phyloP scores from a whole-genome alignment of 306 rosid genomes.

The Malus orientalis region DNA sequence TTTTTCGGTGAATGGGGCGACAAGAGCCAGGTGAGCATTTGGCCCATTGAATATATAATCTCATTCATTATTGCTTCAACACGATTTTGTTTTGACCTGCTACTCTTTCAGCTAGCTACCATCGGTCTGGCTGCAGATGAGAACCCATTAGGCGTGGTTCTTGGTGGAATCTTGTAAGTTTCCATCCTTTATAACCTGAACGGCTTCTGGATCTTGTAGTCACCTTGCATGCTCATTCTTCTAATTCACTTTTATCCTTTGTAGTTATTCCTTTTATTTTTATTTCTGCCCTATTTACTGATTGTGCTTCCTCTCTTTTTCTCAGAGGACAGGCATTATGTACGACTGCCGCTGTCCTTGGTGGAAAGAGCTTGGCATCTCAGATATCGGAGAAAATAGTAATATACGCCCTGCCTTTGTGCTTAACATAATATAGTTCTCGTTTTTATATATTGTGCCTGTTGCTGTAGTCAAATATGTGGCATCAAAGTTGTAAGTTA shows the following conservation, averaged over 20 bases:
- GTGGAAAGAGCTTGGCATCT: constrained; percentile 95
- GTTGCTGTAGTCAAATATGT: not conserved
- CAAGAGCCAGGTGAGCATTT: constrained; percentile 80
- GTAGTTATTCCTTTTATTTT: not conserved
- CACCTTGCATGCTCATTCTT: not conserved
- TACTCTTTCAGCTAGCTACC: constrained; percentile 72
- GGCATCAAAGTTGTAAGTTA: not conserved
- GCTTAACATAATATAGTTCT: not conserved
- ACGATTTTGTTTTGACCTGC: constrained; percentile 7
- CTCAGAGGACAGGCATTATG: constrained; percentile 85
- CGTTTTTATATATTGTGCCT: not conserved
- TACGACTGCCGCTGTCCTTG: constrained; percentile 80
- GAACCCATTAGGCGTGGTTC: constrained; percentile 84
- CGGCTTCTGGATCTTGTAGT: not conserved
- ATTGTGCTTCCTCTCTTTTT: not conserved
- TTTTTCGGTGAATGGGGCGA: constrained; percentile 99
- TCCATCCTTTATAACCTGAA: not conserved
- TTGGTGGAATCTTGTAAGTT: constrained; percentile 89
- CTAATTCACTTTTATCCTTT: not conserved
- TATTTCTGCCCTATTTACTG: constrained; percentile 3
- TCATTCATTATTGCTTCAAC: constrained; percentile 1
- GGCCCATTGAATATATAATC: not conserved
- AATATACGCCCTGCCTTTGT: constrained; percentile 6
- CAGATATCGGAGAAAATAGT: constrained; percentile 88
- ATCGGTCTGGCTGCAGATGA: constrained; percentile 96